Evolutionary conservation across 1,284 basidiomycete genomes (phyloP), one percentile per base, ranked within the genome.

Genomic region (Trichosporon sp.): DNA sequence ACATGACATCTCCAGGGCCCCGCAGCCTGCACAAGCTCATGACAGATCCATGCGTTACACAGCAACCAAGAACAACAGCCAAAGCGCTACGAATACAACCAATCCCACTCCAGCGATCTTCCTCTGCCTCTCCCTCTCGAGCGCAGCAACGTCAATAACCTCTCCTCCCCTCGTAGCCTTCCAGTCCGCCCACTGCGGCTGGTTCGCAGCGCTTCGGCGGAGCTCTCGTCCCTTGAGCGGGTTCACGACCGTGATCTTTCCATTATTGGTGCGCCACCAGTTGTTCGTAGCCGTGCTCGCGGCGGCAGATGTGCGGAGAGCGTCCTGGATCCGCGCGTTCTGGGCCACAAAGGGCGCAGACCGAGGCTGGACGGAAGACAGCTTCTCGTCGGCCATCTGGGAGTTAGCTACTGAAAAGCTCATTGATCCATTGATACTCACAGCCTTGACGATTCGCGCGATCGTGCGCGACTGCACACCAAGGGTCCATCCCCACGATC

Each of bases 401-500:
- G 31, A 54, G 66, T 63, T 8, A 63, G 61, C 26, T 2, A 3
- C 16, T 40, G 38, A 12, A 38, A 38, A 2, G 16, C 37, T 16
- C 14, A 26, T 26, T 26, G 26, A 26, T 37, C 35, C 35, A 37
- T 7, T 10, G 32, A 10, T 4, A 26, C 26, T 26, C 6, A 64
- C 32, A 10, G 43, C 67, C 43, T 65, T 54, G 37, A 77, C 68
- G 12, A 77, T 68, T 0, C 68, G 72, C 7, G 74, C 73, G n/a
- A 74, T 75, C 12, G 70, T 63, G 1, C 26, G 31, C 3, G 74
- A 69, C 68, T 76, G 61, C 32, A 61, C 65, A 3, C 74, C 75
- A 19, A 76, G 72, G 5, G 76, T 76, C 65, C 38, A 77, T 0
- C 76, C 76, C 77, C 77, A 78, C 1, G 69, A 72, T 0, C 73